Conservation (phyloP, 2,329 filamentous ascomycete genomes). For the Didymella glomerata region DNA sequence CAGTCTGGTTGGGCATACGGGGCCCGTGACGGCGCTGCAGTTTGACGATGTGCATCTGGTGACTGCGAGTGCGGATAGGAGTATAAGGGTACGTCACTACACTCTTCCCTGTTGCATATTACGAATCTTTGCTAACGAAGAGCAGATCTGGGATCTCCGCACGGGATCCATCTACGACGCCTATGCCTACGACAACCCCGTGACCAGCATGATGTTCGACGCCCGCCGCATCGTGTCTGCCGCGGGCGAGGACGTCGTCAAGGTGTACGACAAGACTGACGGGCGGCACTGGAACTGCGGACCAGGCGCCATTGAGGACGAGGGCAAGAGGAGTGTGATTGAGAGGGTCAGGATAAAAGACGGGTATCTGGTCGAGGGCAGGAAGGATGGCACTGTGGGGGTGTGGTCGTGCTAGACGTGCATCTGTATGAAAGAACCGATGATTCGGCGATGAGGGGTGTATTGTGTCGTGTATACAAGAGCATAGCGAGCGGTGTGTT, state of each 20-base stretch:
- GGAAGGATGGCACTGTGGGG: conserved; percentile 85
- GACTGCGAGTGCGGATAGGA: conserved; percentile 90
- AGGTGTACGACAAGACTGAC: conserved; percentile 98
- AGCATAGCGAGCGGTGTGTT: conserved; percentile 17
- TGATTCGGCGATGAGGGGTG: not conserved
- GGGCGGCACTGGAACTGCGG: conserved; percentile 97
- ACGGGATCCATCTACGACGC: conserved; percentile 95
- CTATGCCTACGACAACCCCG: conserved; percentile 89
- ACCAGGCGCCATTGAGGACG: conserved; percentile 75
- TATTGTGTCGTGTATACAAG: conserved; percentile 22
- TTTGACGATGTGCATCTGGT: conserved; percentile 97
- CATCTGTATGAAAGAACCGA: not conserved
- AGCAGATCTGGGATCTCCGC: conserved; percentile 95
- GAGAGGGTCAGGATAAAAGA: conserved; percentile 91
- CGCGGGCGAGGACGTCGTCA: conserved; percentile 90
- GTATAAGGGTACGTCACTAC: conserved; percentile 78
- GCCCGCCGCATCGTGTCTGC: conserved; percentile 86
- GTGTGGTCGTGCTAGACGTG: conserved; percentile 70
- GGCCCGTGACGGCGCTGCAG: conserved; percentile 90
- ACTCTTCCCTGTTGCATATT: not conserved
- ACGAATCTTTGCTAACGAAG: conserved; percentile 30
- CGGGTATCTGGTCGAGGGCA: conserved; percentile 90
- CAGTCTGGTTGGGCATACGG: conserved; percentile 93
- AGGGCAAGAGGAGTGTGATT: conserved; percentile 65
- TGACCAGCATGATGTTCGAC: conserved; percentile 99